Evolutionary conservation across 2,329 filamentous ascomycete species (phyloP), one percentile per base, ranked within the genome.

Genomic region (Domatiomyces globalis): DNA sequence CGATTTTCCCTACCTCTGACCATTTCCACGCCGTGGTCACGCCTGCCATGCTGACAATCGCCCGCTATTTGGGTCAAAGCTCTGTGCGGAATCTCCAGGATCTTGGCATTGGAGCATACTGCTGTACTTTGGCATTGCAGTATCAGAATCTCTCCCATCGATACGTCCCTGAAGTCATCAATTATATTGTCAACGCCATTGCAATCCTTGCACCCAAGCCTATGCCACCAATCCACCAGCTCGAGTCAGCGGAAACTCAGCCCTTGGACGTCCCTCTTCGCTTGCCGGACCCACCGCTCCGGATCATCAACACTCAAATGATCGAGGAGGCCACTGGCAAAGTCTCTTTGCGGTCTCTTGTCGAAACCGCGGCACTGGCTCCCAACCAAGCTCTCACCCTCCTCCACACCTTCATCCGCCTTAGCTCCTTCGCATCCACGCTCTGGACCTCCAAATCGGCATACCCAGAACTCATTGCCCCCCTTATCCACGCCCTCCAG

Each of bases 21-120:
- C 89, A 96, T 45, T 98, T 96, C 68, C 92, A 98, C 62, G 84
- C 92, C 61, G 87, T 96, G 36, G 84, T 87, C 43, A 98, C 92
- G 1, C 92, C 92, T 1, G 85, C 90, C 0, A 84, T 87, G 68
- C 79, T 95, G 4, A 78, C 83, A n/a, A 86, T 96, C 67, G 79
- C 78, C 10, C 80, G 87, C 50, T 95, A 85, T 67, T 75, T 98
- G 22, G 87, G 84, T 1, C 81, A 95, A 60, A 87, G 81, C 51
- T 74, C 83, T 0, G 81, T 87, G 0, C 73, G 78, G 44, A 73
- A 71, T 6, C 67, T 87, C 3, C 69, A 75, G 6, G 85, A 92
- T 58, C 78, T 86, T 54, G 77, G 79, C 2, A 81, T 75, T 2
- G 92, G 92, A 9, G 78, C 81, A 7, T 95, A 87, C 64, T 70